These are phyloP conservation scores for Grifola frondosa DNA, from an alignment of 1,284 basidiomycete species.

Conservation along the genomic window DNA sequence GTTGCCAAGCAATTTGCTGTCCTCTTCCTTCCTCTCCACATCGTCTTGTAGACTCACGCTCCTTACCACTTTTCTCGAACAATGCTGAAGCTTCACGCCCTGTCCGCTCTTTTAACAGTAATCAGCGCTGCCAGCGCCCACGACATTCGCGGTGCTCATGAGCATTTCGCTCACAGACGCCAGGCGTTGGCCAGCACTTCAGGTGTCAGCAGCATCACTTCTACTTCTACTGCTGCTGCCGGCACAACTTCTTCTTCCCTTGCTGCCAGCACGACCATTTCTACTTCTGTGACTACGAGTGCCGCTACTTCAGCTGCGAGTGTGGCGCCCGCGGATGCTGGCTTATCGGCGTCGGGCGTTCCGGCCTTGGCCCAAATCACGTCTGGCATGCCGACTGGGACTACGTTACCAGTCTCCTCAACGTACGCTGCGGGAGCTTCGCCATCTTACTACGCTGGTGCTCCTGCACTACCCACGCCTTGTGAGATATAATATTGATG, in stretches of 20 bases:
- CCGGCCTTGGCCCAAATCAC: constrained; percentile 65
- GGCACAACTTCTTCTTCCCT: not conserved
- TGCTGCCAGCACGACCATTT: not conserved
- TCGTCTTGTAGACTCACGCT: constrained; percentile 22
- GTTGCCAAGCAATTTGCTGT: constrained; percentile 11
- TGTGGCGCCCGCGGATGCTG: constrained; percentile 8
- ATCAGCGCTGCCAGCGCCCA: constrained; percentile 16
- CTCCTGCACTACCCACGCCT: constrained; percentile 59
- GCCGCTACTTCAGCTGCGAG: constrained; percentile 22
- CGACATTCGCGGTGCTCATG: constrained; percentile 2
- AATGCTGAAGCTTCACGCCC: constrained; percentile 19
- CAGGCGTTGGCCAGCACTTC: constrained; percentile 2
- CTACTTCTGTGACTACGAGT: constrained; percentile 6
- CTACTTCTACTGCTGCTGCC: not conserved
- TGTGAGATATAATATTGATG: constrained; percentile 46
- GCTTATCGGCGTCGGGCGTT: constrained; percentile 28
- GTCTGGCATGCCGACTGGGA: constrained; percentile 61
- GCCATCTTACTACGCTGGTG: constrained; percentile 56
- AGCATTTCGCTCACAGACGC: constrained; percentile 12
- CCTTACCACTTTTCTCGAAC: constrained; percentile 15
- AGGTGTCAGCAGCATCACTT: no score
- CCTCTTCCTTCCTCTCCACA: constrained; percentile 3
- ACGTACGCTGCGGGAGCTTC: constrained; percentile 60
- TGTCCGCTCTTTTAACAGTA: constrained; percentile 23
- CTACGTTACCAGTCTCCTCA: constrained; percentile 48